phyloP scores from a whole-genome alignment of 768 basidiomycete species.

The Lentinula sp. region DNA sequence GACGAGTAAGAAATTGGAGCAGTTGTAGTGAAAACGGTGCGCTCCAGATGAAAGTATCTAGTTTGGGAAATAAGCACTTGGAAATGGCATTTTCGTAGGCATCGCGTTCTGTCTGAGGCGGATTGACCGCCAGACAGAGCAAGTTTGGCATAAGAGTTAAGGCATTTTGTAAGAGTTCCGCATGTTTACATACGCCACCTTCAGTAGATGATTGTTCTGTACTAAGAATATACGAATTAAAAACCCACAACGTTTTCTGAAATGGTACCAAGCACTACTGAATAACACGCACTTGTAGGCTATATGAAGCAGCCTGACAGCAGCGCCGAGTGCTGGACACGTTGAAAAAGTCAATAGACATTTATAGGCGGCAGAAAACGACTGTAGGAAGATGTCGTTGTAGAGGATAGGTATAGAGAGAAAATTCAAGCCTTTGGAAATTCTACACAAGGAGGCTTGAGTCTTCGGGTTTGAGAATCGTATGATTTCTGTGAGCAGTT shows the following conservation, averaged over 20 bases:
- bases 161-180: not conserved
- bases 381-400: not conserved
- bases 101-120: not conserved
- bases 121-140: not conserved
- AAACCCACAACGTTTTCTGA: not conserved
- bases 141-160: not conserved
- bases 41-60: not conserved
- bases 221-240: not conserved
- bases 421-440: not conserved
- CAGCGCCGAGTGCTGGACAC: not conserved
- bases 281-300: not conserved
- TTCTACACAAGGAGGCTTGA: not conserved
- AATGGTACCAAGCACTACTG: not conserved
- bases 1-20: not conserved
- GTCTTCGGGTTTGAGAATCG: not conserved
- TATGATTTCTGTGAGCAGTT: not conserved
- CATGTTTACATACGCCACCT: not conserved
- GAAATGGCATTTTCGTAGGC: not conserved
- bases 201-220: not conserved
- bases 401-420: not conserved
- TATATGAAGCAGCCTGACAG: not conserved
- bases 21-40: not conserved
- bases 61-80: not conserved
- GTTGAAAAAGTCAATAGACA: not conserved
- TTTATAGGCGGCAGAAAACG: not conserved